These are phyloP conservation scores for Buddleja alternifolia DNA, from an alignment of 257 asterid species.

Conservation along the genomic window DNA sequence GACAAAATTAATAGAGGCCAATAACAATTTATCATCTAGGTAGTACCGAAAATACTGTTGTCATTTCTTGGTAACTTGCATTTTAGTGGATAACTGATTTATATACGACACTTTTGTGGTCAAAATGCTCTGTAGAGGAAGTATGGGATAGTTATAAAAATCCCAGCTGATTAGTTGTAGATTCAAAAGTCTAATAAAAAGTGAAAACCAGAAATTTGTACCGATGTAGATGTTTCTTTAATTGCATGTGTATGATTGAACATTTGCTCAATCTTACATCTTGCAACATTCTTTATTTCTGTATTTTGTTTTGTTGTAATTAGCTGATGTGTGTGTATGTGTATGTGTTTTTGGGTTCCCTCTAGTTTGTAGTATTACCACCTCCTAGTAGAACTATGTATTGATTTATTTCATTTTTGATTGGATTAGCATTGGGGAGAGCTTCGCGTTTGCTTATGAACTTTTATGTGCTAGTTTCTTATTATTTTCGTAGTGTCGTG, in stretches of 20 bases:
- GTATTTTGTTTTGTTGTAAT: not conserved
- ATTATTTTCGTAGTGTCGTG: not conserved
- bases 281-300: not conserved
- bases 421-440: not conserved
- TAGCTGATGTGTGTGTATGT: not conserved
- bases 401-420: too few species aligned
- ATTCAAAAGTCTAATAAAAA: not conserved
- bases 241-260: not conserved
- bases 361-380: not conserved
- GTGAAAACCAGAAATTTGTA: too few species aligned
- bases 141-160: not conserved
- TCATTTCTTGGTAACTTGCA: not conserved
- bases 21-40: not conserved
- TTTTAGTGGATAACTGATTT: conserved; percentile 2
- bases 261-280: not conserved
- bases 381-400: too few species aligned
- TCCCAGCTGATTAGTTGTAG: not conserved
- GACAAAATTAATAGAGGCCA: not conserved
- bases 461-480: not conserved
- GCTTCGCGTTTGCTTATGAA: not conserved
- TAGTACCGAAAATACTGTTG: not conserved
- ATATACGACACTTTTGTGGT: not conserved
- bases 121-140: not conserved
- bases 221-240: not conserved
- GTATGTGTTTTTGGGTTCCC: not conserved